Evolutionary conservation across 257 asterid genomes (phyloP), one percentile per base, ranked within the genome.

Genomic region (Nicotiana knightiana): DNA sequence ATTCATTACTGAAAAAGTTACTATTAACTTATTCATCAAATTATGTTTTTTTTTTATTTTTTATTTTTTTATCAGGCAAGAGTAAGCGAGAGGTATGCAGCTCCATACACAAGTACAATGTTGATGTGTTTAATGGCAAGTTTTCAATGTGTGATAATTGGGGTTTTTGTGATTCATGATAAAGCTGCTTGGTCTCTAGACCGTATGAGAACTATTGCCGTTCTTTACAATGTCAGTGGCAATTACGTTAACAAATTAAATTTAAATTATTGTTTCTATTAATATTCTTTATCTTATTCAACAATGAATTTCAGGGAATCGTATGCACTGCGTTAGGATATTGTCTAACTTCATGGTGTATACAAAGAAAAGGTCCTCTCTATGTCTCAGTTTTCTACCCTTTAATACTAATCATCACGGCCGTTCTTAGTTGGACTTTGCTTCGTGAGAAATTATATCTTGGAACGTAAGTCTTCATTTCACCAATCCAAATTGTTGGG

Each of bases 341-440:
- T 71, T 88, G 93, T 88, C 84, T 91, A 8, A 92, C 90, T 90
- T 64, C 94, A 13, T 92, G 93, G 94, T 93, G 98, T 58, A 85
- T 92, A 28, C 89, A 88, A 81, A 92, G 87, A 85, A 92, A 90
- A 87, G 96, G 98, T 15, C 98, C 97, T 33, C 83, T 93, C 0
- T 93, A 92, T 6, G 98, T 92, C 5, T 91, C 97, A 0, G 94
- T 95, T 43, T 95, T 95, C 86, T 91, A 92, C 83, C 99, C 99
- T 0, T 86, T 92, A 91, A 84, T 91, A 33, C 94, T 93, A 1
- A 93, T 95, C 32, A 89, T 95, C n/a, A 97, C 93, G 76, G 97
- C 98, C 6, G 64, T 91, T 54, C 91, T 95, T 77, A 95, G 98
- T 16, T 95, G 99, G 98, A 91, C 91, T 64, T 75, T 95, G 24